Percentiles rank a stretch among this genome's conserved stretches.
These are phyloP conservation scores for Apophysomyces sp. DNA, from an alignment of 371 early-diverging fungal genomes.

Conservation along the genomic window DNA sequence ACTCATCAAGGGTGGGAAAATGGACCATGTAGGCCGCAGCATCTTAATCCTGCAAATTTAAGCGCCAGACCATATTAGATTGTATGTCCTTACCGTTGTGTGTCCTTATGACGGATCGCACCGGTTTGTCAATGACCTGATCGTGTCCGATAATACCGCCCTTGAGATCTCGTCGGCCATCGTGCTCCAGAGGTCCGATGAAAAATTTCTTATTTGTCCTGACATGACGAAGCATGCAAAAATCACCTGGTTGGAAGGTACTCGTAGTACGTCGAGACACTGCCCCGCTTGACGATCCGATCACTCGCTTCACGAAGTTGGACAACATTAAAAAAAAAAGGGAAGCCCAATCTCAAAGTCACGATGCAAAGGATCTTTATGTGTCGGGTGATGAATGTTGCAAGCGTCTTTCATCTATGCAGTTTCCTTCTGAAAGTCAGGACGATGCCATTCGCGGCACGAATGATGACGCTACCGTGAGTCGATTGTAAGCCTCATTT, in stretches of 20 bases:
- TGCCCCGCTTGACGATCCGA: background rate
- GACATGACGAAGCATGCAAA: conserved; percentile 46
- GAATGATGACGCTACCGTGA: conserved; percentile 86
- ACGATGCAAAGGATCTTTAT: background rate
- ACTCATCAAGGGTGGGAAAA: conserved; percentile 73
- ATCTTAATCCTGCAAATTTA: conserved; percentile 1
- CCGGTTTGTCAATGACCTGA: conserved; percentile 47
- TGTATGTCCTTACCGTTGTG: conserved; percentile 31
- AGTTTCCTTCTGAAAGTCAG: conserved; percentile 5
- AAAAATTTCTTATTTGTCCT: conserved; percentile 37
- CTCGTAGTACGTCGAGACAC: background rate
- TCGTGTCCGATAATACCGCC: conserved; percentile 51
- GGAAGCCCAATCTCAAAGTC: background rate
- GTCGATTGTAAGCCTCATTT: conserved; percentile 58
- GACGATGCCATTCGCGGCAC: conserved; percentile 79
- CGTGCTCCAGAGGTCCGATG: conserved; percentile 40
- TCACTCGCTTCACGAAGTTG: background rate
- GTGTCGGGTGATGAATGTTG: background rate
- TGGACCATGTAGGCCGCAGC: conserved; percentile 54
- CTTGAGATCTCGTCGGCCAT: conserved; percentile 24
- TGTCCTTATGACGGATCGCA: conserved; percentile 48
- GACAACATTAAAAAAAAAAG: background rate
- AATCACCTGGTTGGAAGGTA: conserved; percentile 41
- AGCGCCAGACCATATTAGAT: background rate
- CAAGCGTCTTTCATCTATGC: background rate